These are phyloP conservation scores for Saussurea involucrata DNA, from an alignment of 129 eudicot genomes.

Conservation along the genomic window DNA sequence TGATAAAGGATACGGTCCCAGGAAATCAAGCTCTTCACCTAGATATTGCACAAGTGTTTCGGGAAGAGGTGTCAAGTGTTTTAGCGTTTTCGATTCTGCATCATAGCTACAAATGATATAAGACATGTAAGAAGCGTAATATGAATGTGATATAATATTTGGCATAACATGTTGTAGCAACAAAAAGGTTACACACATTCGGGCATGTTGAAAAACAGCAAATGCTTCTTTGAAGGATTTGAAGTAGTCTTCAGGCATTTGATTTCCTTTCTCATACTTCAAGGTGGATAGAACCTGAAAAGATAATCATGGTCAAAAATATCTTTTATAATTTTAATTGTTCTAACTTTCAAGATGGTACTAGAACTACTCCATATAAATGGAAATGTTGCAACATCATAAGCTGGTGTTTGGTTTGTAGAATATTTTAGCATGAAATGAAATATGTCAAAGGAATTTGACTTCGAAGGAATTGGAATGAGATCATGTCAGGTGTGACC, in stretches of 20 bases:
- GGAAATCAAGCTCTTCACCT: slow-evolving; percentile 51
- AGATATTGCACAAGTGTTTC: slow-evolving; percentile 39
- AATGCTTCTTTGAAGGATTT: slow-evolving; percentile 63
- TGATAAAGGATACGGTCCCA: slow-evolving; percentile 96
- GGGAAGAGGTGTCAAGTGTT: slow-evolving; percentile 61
- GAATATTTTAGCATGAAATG: no score
- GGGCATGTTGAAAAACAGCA: slow-evolving; percentile 83
- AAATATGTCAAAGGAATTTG: no score
- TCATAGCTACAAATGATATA: slow-evolving; percentile 56
- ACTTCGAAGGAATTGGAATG: no score
- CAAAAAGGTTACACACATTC: slow-evolving; percentile 41
- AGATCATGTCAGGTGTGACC: no score
- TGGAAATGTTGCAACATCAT: background rate
- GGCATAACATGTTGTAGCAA: background rate
- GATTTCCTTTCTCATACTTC: slow-evolving; percentile 60
- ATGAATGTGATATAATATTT: background rate
- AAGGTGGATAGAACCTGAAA: slow-evolving; percentile 64
- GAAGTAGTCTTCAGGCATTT: slow-evolving; percentile 68
- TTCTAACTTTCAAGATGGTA: background rate
- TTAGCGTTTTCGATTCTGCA: slow-evolving; percentile 43
- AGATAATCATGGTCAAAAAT: background rate
- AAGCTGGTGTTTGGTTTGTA: no score
- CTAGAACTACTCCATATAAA: background rate
- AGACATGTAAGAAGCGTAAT: background rate
- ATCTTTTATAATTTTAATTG: background rate